Evolutionary conservation across 495 filamentous ascomycete genomes (phyloP).

Genomic region (Lichina pygmaea): DNA sequence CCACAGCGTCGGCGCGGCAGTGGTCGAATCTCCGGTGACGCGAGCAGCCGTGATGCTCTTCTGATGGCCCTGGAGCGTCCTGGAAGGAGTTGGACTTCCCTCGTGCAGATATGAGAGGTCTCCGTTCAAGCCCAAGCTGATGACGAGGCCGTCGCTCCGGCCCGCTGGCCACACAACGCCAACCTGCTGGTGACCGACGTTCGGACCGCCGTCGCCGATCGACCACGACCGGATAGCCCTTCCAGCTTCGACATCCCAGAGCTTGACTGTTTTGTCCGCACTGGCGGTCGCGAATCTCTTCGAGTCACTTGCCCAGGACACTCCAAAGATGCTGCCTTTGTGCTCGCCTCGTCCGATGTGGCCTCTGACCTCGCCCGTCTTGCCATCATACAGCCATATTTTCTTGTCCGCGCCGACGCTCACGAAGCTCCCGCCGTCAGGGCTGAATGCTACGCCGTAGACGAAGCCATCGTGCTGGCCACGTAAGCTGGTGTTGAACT

Average conservation of each 20-base stretch:
- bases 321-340: constrained; percentile 73
- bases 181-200: constrained; percentile 67
- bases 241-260: constrained; percentile 68
- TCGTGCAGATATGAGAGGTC: constrained; percentile 72
- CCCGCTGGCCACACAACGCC: constrained; percentile 80
- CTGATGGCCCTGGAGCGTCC: constrained; percentile 73
- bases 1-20: constrained; percentile 28
- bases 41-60: constrained; percentile 63
- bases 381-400: constrained; percentile 88
- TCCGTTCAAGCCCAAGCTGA: constrained; percentile 67
- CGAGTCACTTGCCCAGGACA: constrained; percentile 78
- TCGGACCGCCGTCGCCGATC: constrained; percentile 54
- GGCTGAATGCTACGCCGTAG: constrained; percentile 69
- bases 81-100: constrained; percentile 35
- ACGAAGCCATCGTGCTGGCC: constrained; percentile 71
- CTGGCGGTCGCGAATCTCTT: constrained; percentile 74
- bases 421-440: constrained; percentile 59
- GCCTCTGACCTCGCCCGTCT: constrained; percentile 57
- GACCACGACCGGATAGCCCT: constrained; percentile 58
- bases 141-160: constrained; percentile 58
- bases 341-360: constrained; percentile 65
- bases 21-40: constrained; percentile 14
- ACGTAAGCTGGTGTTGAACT: constrained; percentile 53
- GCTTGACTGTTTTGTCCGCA: constrained; percentile 72
- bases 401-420: constrained; percentile 71